Conservation (phyloP, 1,139 yeast genomes). For the Geotrichum restrictum region DNA sequence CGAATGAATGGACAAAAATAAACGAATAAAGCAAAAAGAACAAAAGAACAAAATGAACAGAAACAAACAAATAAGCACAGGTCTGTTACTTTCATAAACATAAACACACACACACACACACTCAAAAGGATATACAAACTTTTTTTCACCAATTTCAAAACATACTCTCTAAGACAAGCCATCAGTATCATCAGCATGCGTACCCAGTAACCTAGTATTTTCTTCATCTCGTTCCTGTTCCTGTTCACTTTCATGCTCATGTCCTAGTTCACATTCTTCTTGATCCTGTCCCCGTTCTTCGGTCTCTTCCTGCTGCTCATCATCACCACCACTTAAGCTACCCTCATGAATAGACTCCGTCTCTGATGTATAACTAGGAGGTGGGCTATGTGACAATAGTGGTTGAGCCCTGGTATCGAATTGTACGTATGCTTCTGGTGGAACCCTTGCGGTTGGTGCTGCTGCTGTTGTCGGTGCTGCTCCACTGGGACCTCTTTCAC, state of each 20-base stretch:
- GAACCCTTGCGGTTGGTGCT: neutral
- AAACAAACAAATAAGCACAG: no score
- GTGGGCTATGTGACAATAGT: conserved; percentile 23
- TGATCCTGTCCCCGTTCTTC: conserved; percentile 21
- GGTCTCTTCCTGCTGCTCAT: conserved; percentile 29
- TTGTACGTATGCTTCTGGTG: neutral
- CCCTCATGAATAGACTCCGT: conserved; percentile 14
- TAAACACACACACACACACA: no score
- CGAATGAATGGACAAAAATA: no score
- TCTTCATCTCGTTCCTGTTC: conserved; percentile 1
- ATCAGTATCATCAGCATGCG: no score
- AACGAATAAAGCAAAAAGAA: no score
- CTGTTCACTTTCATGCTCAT: conserved; percentile 14
- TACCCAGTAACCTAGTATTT: no score
- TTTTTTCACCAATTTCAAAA: no score
- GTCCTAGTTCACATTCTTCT: conserved; percentile 14
- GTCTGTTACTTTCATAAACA: no score
- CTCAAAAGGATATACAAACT: no score
- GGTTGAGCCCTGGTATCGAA: neutral
- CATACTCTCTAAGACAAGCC: no score
- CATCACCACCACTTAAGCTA: no score
- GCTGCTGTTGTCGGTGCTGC: neutral
- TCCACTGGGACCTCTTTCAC: neutral
- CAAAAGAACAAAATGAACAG: no score
- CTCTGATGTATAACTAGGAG: conserved; percentile 31